Base-by-base conservation (phyloP, 1,284 basidiomycete species). In the Singerocomus inundabilis region DNA sequence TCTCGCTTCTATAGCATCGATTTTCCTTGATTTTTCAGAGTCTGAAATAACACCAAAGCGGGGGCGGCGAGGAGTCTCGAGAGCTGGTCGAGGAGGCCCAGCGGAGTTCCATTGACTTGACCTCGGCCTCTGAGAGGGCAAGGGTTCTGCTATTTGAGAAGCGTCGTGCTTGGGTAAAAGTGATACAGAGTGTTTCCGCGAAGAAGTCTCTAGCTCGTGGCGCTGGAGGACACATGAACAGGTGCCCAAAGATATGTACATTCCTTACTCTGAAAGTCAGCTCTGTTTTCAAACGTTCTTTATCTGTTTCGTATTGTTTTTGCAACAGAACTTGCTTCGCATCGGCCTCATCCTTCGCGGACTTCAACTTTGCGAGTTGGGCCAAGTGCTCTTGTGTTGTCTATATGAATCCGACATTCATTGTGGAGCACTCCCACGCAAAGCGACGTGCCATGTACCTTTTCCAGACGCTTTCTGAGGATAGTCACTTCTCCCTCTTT, bases 251-350 rank as follows among this genome's bases (percentile, higher is more conserved):
- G 11, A 46, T 11, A 52, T 25, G 50, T 16, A 46, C 15, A 33
- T 46, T 15, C 33, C 69, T 51, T 69, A 85, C 85, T 69, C 81
- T 85, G 72, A 91, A 89, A 11, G 76, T 71, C 40, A 81, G 77
- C 53, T 87, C 80, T 1, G 87, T 87, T 59, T 78, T 82, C 49
- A 88, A 59, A 26, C 84, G 77, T 60, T 89, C 88, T 51, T 84
- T 73, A 59, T 89, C 85, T 52, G 78, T 79, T 54, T 81, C 79
- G 69, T 81, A 72, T 42, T 82, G 75, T 59, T 77, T 80, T 55
- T 82, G 79, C 39, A 81, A 60, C 48, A 79, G 71, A 4, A 67
- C 58, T 50, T 82, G 79, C 54, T 75, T 78, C 2, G 73, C 70
- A 54, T 85, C 82, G 2, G 77, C 74, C 46, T 78, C 78, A 41